Percentiles rank a stretch among this genome's conserved stretches.
phyloP scores from a whole-genome alignment of 75 land plant species.

The Cupressus sempervirens region DNA sequence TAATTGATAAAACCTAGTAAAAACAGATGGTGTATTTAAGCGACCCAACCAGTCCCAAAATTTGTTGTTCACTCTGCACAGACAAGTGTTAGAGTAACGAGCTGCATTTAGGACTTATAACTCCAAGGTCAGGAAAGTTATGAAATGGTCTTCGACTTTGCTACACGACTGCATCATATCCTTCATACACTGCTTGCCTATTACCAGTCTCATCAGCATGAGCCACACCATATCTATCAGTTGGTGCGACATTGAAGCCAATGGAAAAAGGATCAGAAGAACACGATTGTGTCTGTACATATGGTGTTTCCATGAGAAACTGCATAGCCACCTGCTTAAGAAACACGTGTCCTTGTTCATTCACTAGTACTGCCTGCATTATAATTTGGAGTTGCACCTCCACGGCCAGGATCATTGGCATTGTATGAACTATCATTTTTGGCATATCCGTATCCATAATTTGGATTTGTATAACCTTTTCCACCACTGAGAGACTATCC shows the following conservation, averaged over 20 bases:
- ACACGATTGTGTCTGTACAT: constrained; percentile 50
- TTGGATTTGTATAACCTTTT: constrained; percentile 56
- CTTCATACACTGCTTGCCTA: constrained; percentile 54
- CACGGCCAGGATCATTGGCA: constrained; percentile 42
- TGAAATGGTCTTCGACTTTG: constrained; percentile 52
- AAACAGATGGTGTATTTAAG: constrained; percentile 27
- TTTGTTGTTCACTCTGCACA: constrained; percentile 1
- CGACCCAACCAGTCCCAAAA: constrained; percentile 45
- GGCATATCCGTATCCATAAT: constrained; percentile 67
- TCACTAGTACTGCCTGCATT: constrained; percentile 29
- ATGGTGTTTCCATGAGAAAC: constrained; percentile 54
- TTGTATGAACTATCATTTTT: constrained; percentile 55
- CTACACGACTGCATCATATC: constrained; percentile 54
- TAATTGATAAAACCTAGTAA: constrained; percentile 8
- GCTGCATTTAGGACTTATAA: background rate
- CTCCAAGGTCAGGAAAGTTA: background rate
- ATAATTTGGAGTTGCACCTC: constrained; percentile 35
- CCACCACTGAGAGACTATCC: constrained; percentile 51
- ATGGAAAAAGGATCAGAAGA: constrained; percentile 32
- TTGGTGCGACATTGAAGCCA: constrained; percentile 19
- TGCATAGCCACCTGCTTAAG: constrained; percentile 56
- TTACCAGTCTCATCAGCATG: constrained; percentile 43
- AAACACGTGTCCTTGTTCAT: constrained; percentile 26
- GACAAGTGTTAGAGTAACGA: constrained; percentile 8
- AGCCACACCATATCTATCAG: constrained; percentile 42